Evolutionary conservation across 176 grass and related monocot species (phyloP).

Genomic region (Typha latifolia): DNA sequence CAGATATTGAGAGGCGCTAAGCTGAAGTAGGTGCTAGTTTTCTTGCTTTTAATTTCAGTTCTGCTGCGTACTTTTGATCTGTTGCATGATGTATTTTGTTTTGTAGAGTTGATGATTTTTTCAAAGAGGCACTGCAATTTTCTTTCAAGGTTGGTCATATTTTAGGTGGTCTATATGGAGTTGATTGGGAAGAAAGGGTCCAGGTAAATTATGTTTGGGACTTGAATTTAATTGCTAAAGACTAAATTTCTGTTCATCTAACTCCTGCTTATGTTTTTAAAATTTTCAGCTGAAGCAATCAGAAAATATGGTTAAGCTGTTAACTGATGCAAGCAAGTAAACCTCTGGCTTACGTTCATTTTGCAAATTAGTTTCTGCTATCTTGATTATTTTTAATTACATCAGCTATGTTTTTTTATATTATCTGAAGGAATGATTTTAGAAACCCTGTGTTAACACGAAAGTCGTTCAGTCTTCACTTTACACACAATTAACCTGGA

Average conservation of each 20-base stretch:
- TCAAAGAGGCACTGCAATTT: conserved; percentile 59
- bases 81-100: conserved; percentile 10
- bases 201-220: conserved; percentile 36
- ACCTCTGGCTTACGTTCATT: neutral
- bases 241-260: conserved; percentile 13
- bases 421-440: no score
- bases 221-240: conserved; percentile 4
- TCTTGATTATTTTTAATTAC: neutral
- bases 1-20: conserved; percentile 54
- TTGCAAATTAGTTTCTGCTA: neutral
- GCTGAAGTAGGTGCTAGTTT: conserved; percentile 41
- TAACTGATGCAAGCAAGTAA: conserved; percentile 71
- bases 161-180: conserved; percentile 37
- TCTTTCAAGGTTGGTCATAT: conserved; percentile 40
- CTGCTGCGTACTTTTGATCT: neutral
- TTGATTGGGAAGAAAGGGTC: conserved; percentile 63
- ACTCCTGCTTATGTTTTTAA: conserved; percentile 10
- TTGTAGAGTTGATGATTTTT: conserved; percentile 53
- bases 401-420: no score
- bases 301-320: conserved; percentile 43
- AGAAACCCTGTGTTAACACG: no score
- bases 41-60: conserved; percentile 3
- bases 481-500: no score
- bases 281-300: conserved; percentile 61
- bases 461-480: no score